phyloP scores from a whole-genome alignment of 345 rosid species.

The Turritis glabra region DNA sequence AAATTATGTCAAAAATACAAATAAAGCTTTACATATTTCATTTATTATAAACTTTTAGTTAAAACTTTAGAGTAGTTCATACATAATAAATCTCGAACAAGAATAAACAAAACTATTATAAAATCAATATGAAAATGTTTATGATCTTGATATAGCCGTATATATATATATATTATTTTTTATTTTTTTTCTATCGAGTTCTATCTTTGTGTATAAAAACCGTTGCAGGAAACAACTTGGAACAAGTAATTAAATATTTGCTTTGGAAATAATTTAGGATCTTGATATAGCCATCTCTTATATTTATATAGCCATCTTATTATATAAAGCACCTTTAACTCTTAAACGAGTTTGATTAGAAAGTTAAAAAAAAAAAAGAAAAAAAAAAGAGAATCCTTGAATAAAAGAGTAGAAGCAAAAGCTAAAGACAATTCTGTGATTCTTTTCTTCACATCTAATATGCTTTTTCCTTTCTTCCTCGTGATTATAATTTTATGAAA shows the following conservation, averaged over 20 bases:
- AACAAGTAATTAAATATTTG: background rate
- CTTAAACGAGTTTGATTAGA: slow-evolving; percentile 16
- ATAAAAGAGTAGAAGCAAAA: slow-evolving; percentile 20
- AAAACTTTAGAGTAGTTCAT: too few relatives aligned
- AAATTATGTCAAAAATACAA: too few relatives aligned
- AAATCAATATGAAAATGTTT: background rate
- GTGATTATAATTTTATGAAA: background rate
- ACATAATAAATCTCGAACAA: too few relatives aligned
- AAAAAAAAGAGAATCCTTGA: slow-evolving; percentile 3
- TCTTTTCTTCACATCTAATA: slow-evolving; percentile 25
- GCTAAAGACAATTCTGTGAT: slow-evolving; percentile 26
- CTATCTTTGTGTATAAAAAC: too few relatives aligned
- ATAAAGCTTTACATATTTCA: background rate
- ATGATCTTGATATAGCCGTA: background rate
- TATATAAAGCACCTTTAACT: slow-evolving; percentile 9
- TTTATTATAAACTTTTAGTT: background rate
- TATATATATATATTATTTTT: too few relatives aligned
- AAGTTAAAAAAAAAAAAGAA: too few relatives aligned
- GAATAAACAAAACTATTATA: too few relatives aligned
- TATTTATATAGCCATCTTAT: background rate
- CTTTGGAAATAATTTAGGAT: background rate
- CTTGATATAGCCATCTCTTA: background rate
- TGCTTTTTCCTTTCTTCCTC: slow-evolving; percentile 12
- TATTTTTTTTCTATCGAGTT: too few relatives aligned
- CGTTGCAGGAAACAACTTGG: too few relatives aligned